phyloP scores from a whole-genome alignment of 2,329 filamentous ascomycete species.

The Colletotrichum scovillei region DNA sequence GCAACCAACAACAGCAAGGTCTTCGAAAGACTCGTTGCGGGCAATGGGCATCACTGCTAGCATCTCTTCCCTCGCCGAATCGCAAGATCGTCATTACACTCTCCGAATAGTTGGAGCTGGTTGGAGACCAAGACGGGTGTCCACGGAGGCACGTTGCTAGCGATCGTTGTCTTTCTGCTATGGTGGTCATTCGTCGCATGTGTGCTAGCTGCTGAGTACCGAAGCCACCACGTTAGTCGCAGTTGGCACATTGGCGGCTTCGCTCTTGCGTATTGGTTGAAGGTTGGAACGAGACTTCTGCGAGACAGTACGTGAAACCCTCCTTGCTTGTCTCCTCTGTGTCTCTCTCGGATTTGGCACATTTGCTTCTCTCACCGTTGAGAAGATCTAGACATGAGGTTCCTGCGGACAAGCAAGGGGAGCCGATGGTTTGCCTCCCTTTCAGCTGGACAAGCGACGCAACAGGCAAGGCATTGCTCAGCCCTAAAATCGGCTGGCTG shows the following conservation, averaged over 20 bases:
- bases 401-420: conserved; percentile 9
- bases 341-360: not conserved
- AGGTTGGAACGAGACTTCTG: not conserved
- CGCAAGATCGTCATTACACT: not conserved
- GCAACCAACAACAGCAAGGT: not conserved
- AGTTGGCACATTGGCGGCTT: conserved; percentile 14
- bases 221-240: not conserved
- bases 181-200: not conserved
- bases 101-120: not conserved
- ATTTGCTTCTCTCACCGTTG: conserved; percentile 9
- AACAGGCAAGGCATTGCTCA: conserved; percentile 23
- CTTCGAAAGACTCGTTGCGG: not conserved
- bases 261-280: not conserved
- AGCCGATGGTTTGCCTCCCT: not conserved
- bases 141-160: not conserved
- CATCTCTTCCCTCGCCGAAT: not conserved
- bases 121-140: not conserved
- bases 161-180: not conserved
- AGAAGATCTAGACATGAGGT: not conserved
- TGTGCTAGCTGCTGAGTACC: not conserved
- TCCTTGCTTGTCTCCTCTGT: not conserved
- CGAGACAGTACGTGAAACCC: not conserved
- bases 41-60: not conserved
- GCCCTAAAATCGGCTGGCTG: conserved; percentile 25
- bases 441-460: conserved; percentile 16